Evolutionary conservation across 768 basidiomycete genomes (phyloP), one percentile per base, ranked within the genome.

Genomic region (Tubosaeta sp.): DNA sequence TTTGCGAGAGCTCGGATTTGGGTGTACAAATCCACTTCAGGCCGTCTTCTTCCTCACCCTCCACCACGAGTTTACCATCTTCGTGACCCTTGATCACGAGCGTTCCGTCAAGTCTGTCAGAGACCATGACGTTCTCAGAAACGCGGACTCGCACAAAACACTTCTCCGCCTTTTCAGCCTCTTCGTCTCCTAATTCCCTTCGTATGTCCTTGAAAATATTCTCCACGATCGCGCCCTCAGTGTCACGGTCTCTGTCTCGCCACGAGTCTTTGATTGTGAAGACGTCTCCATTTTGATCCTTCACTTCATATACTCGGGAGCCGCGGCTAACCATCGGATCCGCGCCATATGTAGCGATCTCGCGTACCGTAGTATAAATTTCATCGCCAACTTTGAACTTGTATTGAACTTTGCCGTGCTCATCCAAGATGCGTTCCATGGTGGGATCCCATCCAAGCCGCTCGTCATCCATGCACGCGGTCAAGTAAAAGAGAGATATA

Each of bases 261-360:
- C 60, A 61, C 0, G 55, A 58, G 10, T 52, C 45, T 26, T 61
- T 58, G 2, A 57, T 53, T 1, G 9, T 48, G 1, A 57, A 43
- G 0, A 13, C n/a, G 0, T n/a, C 33, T 1, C 38, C 43, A 0
- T 34, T 2, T 6, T n/a, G 14, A 4, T 58, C 52, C 43, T 17
- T 6, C 0, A 43, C 57, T 49, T 51, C 22, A 12, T 54, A 58
- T 0, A 59, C 52, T 8, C 48, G 5, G 5, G 38, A 47, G 8
- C 45, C 56, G 0, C 26, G 31, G 9, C 56, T 32, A 2, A 51
- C 19, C 13, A 53, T 51, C 2, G 25, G 3, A 33, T 22, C 22
- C 22, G 22, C 22, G 22, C 22, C 22, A 22, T 22, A 22, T 22
- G 22, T 22, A 22, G 22, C 39, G 25, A 58, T 42, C 3, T 10